Conservation (phyloP, 257 asterid species). For the Capsicum baccatum region DNA sequence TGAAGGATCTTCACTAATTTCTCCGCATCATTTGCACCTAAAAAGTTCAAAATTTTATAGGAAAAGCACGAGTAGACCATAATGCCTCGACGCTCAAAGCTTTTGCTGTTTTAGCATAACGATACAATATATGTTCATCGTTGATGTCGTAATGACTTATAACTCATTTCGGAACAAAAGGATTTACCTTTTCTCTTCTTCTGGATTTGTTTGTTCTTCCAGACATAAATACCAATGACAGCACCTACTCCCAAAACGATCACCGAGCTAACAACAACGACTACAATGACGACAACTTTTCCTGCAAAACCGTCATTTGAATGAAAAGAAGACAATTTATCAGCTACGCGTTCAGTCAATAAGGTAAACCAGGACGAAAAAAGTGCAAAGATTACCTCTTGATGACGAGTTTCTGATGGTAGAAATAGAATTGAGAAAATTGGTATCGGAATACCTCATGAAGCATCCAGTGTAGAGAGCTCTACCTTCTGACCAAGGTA, state of each 20-base stretch:
- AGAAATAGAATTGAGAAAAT: conserved; percentile 61
- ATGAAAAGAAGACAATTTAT: neutral
- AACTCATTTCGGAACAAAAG: neutral
- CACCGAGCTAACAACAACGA: neutral
- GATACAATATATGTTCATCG: neutral
- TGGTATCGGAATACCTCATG: conserved; percentile 64
- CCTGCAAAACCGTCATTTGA: neutral
- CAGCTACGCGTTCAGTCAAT: neutral
- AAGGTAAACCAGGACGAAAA: neutral
- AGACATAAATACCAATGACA: neutral
- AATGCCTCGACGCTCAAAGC: neutral
- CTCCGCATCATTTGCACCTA: conserved; percentile 34
- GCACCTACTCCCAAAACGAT: neutral
- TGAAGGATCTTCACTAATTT: conserved; percentile 41
- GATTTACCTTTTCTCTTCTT: conserved; percentile 23
- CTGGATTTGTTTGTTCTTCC: conserved; percentile 22
- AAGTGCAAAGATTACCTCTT: neutral
- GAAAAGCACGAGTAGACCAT: neutral
- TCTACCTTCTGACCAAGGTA: conserved; percentile 30
- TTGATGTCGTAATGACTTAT: neutral
- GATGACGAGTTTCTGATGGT: conserved; percentile 4
- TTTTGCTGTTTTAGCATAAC: neutral
- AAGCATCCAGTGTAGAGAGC: conserved; percentile 71
- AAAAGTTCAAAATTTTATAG: neutral
- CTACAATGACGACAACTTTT: neutral